phyloP scores from a whole-genome alignment of 2,329 filamentous ascomycete species.

The Orbilia ellipsospora region DNA sequence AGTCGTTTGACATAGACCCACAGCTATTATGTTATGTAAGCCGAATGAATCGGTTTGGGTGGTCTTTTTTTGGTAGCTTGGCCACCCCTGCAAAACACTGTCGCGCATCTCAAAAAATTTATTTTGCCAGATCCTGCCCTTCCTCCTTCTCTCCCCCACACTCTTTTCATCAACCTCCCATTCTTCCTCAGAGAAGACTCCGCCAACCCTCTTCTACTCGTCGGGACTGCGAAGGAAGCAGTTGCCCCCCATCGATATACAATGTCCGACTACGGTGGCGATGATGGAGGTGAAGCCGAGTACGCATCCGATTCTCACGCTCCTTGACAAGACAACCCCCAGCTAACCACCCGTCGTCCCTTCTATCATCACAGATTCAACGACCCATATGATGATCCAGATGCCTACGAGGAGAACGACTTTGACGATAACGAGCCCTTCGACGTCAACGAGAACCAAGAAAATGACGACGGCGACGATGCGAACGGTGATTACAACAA shows the following conservation, averaged over 20 bases:
- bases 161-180: conserved; percentile 3
- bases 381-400: conserved; percentile 48
- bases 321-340: conserved; percentile 36
- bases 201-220: neutral
- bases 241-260: conserved; percentile 4
- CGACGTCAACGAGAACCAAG: conserved; percentile 58
- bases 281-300: conserved; percentile 69
- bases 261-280: conserved; percentile 81
- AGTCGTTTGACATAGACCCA: too few species aligned
- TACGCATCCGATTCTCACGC: conserved; percentile 33
- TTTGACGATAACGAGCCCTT: conserved; percentile 44
- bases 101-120: conserved; percentile 42
- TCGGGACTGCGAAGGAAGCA: neutral
- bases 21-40: too few species aligned
- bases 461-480: conserved; percentile 33
- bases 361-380: conserved; percentile 30
- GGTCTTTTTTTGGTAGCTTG: conserved; percentile 7
- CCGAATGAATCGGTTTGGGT: neutral
- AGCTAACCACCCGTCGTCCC: conserved; percentile 36
- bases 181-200: conserved; percentile 6
- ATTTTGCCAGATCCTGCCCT: conserved; percentile 20
- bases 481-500: conserved; percentile 42
- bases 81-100: conserved; percentile 4
- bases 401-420: conserved; percentile 38
- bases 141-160: conserved; percentile 1